phyloP scores from a whole-genome alignment of 2,329 filamentous ascomycete genomes.

The Fusarium kyushuense region DNA sequence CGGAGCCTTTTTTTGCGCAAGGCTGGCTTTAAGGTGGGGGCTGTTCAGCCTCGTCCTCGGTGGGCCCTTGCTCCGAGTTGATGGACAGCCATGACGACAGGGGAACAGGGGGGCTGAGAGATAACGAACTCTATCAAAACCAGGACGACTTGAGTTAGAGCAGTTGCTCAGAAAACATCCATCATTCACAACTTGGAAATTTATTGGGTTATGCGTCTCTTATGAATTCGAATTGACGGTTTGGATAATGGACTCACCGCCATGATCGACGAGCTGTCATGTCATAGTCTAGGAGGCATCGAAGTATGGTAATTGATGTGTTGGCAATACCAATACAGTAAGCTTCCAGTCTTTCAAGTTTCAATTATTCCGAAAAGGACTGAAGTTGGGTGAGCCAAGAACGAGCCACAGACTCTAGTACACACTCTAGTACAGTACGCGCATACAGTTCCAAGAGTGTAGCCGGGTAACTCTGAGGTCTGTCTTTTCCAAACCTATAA shows the following conservation, averaged over 20 bases:
- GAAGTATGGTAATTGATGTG: constrained; percentile 22
- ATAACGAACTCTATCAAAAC: neutral
- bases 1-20: constrained; percentile 47
- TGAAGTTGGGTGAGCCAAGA: constrained; percentile 3
- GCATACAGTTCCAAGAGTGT: neutral
- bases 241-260: constrained; percentile 24
- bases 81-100: constrained; percentile 35
- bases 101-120: constrained; percentile 15
- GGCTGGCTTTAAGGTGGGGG: constrained; percentile 42
- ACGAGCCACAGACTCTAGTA: neutral
- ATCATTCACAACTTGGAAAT: neutral
- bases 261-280: constrained; percentile 35
- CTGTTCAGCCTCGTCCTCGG: constrained; percentile 39
- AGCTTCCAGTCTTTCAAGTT: neutral
- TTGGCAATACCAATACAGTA: constrained; percentile 17
- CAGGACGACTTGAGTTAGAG: neutral
- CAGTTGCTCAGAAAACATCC: neutral
- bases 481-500: no score
- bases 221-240: neutral
- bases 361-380: neutral
- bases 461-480: no score
- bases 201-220: constrained; percentile 1
- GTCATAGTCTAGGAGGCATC: constrained; percentile 17
- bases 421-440: neutral
- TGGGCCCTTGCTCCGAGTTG: constrained; percentile 12